Conservation (phyloP, 2,329 filamentous ascomycete species). For the Phoma sp. region DNA sequence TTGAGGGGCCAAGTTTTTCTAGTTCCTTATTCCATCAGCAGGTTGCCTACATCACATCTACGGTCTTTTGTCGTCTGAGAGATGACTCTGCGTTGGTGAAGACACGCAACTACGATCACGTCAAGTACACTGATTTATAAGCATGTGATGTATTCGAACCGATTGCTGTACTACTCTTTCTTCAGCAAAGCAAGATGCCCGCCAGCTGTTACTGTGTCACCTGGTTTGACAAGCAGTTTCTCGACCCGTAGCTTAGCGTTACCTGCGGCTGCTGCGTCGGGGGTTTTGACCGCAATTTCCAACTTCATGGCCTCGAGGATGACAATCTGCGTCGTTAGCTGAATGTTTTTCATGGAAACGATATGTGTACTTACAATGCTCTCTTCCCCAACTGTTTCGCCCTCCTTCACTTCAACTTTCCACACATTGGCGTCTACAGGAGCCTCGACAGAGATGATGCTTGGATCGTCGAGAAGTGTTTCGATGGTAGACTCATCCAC, state of each 20-base stretch:
- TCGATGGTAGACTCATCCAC: conserved; percentile 59
- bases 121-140: neutral
- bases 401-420: conserved; percentile 52
- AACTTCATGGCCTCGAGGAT: conserved; percentile 58
- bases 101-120: neutral
- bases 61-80: neutral
- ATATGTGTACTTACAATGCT: conserved; percentile 33
- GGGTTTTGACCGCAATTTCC: conserved; percentile 53
- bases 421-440: conserved; percentile 56
- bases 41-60: neutral
- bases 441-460: conserved; percentile 49
- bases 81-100: neutral
- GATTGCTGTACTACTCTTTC: neutral
- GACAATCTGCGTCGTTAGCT: conserved; percentile 36
- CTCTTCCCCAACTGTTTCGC: conserved; percentile 42
- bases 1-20: neutral
- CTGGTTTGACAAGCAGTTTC: conserved; percentile 52
- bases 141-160: neutral
- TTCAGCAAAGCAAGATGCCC: conserved; percentile 39
- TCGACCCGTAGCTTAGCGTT: conserved; percentile 43
- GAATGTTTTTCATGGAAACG: neutral
- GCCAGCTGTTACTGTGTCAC: conserved; percentile 49
- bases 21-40: neutral
- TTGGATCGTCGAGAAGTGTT: conserved; percentile 54
- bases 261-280: conserved; percentile 30